These are phyloP conservation scores for Penstemon newberryi DNA, from an alignment of 257 asterid species.

Conservation along the genomic window DNA sequence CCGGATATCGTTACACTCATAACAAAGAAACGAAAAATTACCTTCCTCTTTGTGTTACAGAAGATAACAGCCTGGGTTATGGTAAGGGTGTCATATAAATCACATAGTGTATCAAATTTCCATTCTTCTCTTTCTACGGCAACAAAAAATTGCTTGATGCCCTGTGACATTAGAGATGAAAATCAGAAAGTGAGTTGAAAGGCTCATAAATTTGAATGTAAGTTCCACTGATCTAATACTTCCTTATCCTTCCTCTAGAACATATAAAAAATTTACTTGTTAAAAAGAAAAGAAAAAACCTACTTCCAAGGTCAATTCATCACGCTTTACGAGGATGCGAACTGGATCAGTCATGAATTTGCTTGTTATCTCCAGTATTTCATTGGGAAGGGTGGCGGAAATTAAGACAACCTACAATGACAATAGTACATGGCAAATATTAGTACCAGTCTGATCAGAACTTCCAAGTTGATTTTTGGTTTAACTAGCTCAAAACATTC, in stretches of 20 bases:
- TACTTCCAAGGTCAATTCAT: conserved; percentile 97
- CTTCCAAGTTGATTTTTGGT: background rate
- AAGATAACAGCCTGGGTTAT: conserved; percentile 97
- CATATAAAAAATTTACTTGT: background rate
- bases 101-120: conserved; percentile 94
- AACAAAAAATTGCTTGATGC: conserved; percentile 95
- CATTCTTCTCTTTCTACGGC: conserved; percentile 97
- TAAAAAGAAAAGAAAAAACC: conserved; percentile 5
- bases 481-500: background rate
- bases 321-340: conserved; percentile 96
- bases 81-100: conserved; percentile 93
- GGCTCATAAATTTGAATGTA: background rate
- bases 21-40: conserved; percentile 24
- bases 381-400: conserved; percentile 98
- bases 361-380: conserved; percentile 92
- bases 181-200: background rate
- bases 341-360: conserved; percentile 99
- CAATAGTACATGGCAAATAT: conserved; percentile 8
- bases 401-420: conserved; percentile 80
- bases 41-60: conserved; percentile 97
- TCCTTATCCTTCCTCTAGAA: background rate
- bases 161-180: conserved; percentile 45
- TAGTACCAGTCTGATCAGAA: background rate
- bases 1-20: background rate
- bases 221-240: background rate